A percentile compares a stretch with the other conserved stretches of the same genome.
phyloP scores from a whole-genome alignment of 495 filamentous ascomycete genomes.

The Cercophora newfieldiana region DNA sequence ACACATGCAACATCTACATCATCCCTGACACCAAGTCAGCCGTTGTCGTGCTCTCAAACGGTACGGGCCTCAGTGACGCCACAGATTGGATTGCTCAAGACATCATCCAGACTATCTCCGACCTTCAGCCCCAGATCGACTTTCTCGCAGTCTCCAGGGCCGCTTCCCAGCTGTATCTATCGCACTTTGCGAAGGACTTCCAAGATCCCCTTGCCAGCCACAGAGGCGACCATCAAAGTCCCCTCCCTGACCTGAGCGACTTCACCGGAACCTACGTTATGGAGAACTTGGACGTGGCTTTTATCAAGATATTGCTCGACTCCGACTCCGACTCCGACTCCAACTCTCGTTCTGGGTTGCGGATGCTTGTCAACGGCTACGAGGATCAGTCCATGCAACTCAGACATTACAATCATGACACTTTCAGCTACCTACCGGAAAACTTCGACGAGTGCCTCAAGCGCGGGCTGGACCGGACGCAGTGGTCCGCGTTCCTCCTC shows the following conservation, averaged over 20 bases:
- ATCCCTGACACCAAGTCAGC: neutral
- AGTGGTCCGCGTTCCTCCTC: neutral
- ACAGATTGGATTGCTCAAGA: neutral
- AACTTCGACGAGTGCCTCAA: conserved; percentile 3
- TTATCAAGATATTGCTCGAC: neutral
- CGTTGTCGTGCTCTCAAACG: neutral
- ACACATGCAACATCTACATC: neutral
- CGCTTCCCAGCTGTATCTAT: neutral
- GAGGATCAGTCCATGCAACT: neutral
- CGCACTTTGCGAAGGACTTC: neutral
- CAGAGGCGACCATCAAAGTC: neutral
- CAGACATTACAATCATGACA: neutral
- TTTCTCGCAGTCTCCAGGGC: neutral
- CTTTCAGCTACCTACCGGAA: conserved; percentile 1
- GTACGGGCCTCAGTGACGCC: neutral
- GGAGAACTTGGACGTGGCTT: neutral
- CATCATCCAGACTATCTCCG: conserved; percentile 1
- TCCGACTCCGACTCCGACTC: neutral
- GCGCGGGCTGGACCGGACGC: neutral
- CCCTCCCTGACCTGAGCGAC: neutral
- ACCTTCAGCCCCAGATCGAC: conserved; percentile 1
- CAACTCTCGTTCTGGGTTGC: neutral
- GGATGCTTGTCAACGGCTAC: neutral
- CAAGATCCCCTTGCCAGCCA: neutral
- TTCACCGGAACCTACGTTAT: neutral